These are phyloP conservation scores for Sophora flavescens DNA, from an alignment of 306 rosid species.

Conservation along the genomic window DNA sequence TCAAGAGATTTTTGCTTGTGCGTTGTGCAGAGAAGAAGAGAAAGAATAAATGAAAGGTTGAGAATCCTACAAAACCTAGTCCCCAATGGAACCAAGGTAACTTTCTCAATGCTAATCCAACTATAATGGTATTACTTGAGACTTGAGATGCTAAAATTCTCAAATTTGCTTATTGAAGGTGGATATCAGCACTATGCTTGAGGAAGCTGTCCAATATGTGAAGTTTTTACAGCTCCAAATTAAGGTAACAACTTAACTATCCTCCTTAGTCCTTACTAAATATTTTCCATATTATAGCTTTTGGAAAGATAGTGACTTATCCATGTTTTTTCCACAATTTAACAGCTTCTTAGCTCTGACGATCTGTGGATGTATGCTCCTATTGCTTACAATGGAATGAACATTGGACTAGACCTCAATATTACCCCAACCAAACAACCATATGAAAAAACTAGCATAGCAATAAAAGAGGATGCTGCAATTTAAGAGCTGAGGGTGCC, in stretches of 20 bases:
- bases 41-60: constrained; percentile 91
- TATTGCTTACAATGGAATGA: constrained; percentile 89
- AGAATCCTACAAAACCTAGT: constrained; percentile 79
- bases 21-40: constrained; percentile 88
- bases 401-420: constrained; percentile 76
- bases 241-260: constrained; percentile 62
- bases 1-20: constrained; percentile 23
- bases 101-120: constrained; percentile 31
- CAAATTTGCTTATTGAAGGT: constrained; percentile 61
- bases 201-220: constrained; percentile 94
- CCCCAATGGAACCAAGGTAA: constrained; percentile 96
- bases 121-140: background rate
- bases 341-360: constrained; percentile 87
- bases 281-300: background rate
- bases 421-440: constrained; percentile 51
- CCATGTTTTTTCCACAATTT: background rate
- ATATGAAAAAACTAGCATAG: constrained; percentile 39
- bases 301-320: background rate
- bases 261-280: constrained; percentile 20
- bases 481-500: constrained; percentile 29
- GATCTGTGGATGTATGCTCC: constrained; percentile 98
- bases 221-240: constrained; percentile 90
- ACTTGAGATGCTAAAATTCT: constrained; percentile 25
- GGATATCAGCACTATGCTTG: constrained; percentile 98
- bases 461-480: constrained; percentile 19